A percentile compares a stretch with the other conserved stretches of the same genome.
Evolutionary conservation across 2,329 filamentous ascomycete species (phyloP).

Genomic region (Massarina eburnea): DNA sequence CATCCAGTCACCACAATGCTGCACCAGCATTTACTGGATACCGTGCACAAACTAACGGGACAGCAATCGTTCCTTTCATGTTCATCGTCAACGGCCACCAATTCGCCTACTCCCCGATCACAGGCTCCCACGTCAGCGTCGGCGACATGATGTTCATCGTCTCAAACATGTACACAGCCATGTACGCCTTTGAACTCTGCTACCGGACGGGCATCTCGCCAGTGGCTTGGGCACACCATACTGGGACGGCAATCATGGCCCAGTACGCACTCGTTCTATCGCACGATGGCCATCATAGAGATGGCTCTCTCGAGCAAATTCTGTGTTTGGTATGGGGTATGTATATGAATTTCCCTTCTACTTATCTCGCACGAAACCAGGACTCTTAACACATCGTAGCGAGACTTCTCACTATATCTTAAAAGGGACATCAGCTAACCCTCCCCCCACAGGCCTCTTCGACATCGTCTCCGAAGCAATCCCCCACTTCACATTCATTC

Average conservation of each 20-base stretch:
- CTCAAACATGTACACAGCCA: slow-evolving; percentile 3
- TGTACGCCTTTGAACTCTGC: slow-evolving; percentile 5
- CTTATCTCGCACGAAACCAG: no score
- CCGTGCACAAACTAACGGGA: not conserved
- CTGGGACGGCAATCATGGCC: slow-evolving; percentile 1
- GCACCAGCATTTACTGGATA: not conserved
- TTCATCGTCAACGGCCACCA: not conserved
- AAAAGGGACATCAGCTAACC: no score
- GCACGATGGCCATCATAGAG: not conserved
- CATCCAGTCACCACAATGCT: not conserved
- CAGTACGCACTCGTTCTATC: not conserved
- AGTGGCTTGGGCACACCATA: slow-evolving; percentile 3
- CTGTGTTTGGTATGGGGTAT: slow-evolving; percentile 4
- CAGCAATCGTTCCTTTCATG: slow-evolving; percentile 2
- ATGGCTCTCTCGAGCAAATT: slow-evolving; percentile 1
- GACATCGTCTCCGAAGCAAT: slow-evolving; percentile 5
- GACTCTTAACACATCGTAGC: not conserved
- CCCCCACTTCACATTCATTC: slow-evolving; percentile 3
- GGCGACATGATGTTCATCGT: slow-evolving; percentile 3
- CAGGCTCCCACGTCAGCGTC: not conserved
- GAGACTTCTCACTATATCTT: not conserved
- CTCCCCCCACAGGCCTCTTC: slow-evolving; percentile 2
- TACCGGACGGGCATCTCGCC: slow-evolving; percentile 4
- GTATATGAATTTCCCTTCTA: not conserved
- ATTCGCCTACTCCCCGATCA: not conserved